These are phyloP conservation scores for Sequoia sempervirens DNA, from an alignment of 75 land plant genomes.

Conservation along the genomic window DNA sequence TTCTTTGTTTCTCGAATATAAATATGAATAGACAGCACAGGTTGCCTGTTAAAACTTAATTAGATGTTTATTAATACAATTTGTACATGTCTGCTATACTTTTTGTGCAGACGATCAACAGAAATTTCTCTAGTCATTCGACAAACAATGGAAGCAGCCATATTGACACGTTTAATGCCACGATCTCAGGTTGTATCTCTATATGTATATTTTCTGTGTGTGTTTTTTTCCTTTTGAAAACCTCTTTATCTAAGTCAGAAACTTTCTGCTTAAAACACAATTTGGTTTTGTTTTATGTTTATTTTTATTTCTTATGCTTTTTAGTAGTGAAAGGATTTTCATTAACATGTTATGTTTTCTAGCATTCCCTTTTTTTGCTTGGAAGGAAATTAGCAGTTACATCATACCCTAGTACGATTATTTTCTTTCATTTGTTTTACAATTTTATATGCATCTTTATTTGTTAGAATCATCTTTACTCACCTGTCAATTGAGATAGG, in stretches of 20 bases:
- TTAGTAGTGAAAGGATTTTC: background rate
- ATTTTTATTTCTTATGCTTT: background rate
- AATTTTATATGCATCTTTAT: background rate
- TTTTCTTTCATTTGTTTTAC: background rate
- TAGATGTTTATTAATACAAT: background rate
- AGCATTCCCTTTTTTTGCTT: background rate
- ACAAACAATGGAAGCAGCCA: constrained; percentile 95
- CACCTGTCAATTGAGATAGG: background rate
- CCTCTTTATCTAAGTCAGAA: no score
- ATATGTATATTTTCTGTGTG: background rate
- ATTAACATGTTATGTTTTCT: background rate
- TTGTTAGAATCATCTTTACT: background rate
- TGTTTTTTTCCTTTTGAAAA: background rate
- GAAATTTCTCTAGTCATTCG: constrained; percentile 97
- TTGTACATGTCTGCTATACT: background rate
- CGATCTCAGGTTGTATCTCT: constrained; percentile 67
- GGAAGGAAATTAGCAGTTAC: background rate
- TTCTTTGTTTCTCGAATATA: background rate
- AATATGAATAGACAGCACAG: background rate
- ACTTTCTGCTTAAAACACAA: background rate
- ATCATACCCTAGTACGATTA: background rate
- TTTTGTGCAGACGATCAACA: constrained; percentile 65
- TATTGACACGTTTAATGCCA: constrained; percentile 84
- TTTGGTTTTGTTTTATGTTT: background rate
- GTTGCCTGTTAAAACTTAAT: background rate